Percentiles rank a stretch among this genome's conserved stretches.
Evolutionary conservation across 345 rosid species (phyloP).

Genomic region (Bruguiera parviflora): DNA sequence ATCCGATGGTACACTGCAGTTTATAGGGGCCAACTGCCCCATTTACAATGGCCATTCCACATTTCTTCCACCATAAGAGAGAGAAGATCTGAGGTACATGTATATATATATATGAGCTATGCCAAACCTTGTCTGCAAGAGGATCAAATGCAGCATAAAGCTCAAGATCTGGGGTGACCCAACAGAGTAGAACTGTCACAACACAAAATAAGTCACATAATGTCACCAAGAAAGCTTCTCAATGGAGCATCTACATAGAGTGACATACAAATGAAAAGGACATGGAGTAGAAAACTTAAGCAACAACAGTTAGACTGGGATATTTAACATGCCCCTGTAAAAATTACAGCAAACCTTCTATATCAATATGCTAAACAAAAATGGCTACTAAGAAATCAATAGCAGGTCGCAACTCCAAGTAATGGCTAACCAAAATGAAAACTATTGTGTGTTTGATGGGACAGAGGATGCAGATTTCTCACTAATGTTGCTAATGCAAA

Average conservation of each 20-base stretch:
- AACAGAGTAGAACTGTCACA: constrained; percentile 82
- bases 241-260: not conserved
- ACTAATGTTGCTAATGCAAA: not conserved
- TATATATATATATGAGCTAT: not conserved
- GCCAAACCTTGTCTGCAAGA: constrained; percentile 85
- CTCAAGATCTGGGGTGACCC: constrained; percentile 97
- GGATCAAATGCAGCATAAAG: constrained; percentile 99
- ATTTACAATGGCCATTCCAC: no score
- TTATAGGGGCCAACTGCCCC: not conserved
- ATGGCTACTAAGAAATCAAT: not conserved
- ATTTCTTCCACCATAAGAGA: no score
- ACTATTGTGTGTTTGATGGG: not conserved
- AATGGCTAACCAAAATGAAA: not conserved
- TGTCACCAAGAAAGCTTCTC: not conserved
- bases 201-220: constrained; percentile 9
- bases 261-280: no score
- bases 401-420: not conserved
- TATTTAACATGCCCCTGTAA: not conserved
- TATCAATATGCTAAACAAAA: no score
- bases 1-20: not conserved
- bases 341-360: not conserved
- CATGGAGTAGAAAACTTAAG: not conserved
- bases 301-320: not conserved
- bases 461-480: not conserved
- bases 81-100: not conserved